These are phyloP conservation scores for Pseudogymnoascus sp. DNA, from an alignment of 2,329 filamentous ascomycete species.

Conservation along the genomic window DNA sequence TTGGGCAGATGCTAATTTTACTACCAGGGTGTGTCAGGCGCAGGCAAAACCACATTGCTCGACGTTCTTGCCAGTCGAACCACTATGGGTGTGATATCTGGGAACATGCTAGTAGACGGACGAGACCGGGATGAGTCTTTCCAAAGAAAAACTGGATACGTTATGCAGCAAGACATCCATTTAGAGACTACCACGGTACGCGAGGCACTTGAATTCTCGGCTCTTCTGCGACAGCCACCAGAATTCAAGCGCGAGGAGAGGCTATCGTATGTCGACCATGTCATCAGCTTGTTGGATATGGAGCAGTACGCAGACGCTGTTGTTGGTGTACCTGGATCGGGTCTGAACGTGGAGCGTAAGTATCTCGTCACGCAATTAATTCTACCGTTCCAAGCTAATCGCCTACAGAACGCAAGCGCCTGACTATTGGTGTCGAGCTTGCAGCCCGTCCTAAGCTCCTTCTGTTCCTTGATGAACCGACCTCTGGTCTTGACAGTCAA, in stretches of 20 bases:
- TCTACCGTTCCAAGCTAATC: neutral
- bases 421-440: slow-evolving; percentile 52
- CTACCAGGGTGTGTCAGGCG: slow-evolving; percentile 40
- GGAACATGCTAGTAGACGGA: slow-evolving; percentile 64
- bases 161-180: slow-evolving; percentile 87
- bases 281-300: slow-evolving; percentile 55
- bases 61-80: slow-evolving; percentile 77
- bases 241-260: slow-evolving; percentile 65
- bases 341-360: slow-evolving; percentile 47
- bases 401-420: slow-evolving; percentile 43
- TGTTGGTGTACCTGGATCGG: slow-evolving; percentile 53
- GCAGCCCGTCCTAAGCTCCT: slow-evolving; percentile 49
- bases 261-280: slow-evolving; percentile 73
- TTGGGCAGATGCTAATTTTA: neutral
- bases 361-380: neutral
- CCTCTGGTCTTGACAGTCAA: slow-evolving; percentile 54
- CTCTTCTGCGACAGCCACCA: slow-evolving; percentile 76
- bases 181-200: slow-evolving; percentile 74
- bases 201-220: slow-evolving; percentile 80
- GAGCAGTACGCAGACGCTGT: slow-evolving; percentile 57
- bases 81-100: slow-evolving; percentile 79
- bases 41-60: slow-evolving; percentile 80
- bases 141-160: slow-evolving; percentile 67
- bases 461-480: slow-evolving; percentile 54
- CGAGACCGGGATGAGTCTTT: slow-evolving; percentile 68